A percentile compares a stretch with the other conserved stretches of the same genome.
Conservation (phyloP, 2,329 filamentous ascomycete species). For the Saccharata proteae region DNA sequence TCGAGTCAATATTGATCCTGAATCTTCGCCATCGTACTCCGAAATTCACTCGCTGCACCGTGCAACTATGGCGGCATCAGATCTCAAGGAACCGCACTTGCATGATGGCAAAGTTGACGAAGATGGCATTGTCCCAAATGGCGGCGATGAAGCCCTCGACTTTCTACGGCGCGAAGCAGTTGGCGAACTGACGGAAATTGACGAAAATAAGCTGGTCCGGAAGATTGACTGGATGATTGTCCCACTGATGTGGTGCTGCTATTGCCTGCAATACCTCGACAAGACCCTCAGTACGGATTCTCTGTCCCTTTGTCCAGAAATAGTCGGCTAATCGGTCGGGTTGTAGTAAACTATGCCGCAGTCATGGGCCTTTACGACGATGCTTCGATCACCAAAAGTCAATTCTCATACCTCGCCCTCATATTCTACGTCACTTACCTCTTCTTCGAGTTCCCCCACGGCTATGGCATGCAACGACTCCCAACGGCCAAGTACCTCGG, state of each 20-base stretch:
- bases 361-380: slow-evolving; percentile 30
- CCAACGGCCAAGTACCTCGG: slow-evolving; percentile 43
- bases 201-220: slow-evolving; percentile 13
- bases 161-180: slow-evolving; percentile 13
- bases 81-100: slow-evolving; percentile 1
- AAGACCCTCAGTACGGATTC: slow-evolving; percentile 13
- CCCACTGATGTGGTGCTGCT: slow-evolving; percentile 16
- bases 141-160: slow-evolving; percentile 15
- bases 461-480: slow-evolving; percentile 40
- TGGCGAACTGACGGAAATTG: slow-evolving; percentile 10
- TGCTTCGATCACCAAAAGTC: slow-evolving; percentile 19
- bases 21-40: no score
- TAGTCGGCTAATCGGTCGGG: slow-evolving; percentile 3
- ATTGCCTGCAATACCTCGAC: slow-evolving; percentile 21
- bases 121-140: slow-evolving; percentile 2
- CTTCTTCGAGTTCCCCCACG: slow-evolving; percentile 28
- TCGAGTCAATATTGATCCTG: no score
- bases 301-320: not conserved
- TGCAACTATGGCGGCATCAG: no score
- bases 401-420: slow-evolving; percentile 24
- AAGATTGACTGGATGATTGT: slow-evolving; percentile 16
- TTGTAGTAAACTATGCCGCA: slow-evolving; percentile 29
- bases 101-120: not conserved
- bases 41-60: no score
- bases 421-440: slow-evolving; percentile 28